phyloP scores from a whole-genome alignment of 177 flowering plant genomes.

The Tripterygium wilfordii region DNA sequence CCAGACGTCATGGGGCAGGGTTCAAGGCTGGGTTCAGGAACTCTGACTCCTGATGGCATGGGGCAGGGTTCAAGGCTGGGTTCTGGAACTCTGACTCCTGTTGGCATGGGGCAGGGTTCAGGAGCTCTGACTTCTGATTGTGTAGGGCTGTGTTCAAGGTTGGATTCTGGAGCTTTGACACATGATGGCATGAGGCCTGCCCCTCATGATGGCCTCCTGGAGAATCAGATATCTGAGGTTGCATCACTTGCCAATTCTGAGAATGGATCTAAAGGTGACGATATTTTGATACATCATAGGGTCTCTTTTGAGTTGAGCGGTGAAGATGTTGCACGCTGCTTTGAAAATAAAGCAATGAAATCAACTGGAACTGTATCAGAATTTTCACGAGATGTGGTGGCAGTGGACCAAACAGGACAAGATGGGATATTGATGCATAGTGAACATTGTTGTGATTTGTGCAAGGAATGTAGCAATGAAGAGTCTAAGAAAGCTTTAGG shows the following conservation, averaged over 20 bases:
- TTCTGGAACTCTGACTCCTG: slow-evolving; percentile 32
- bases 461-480: slow-evolving; percentile 5
- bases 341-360: slow-evolving; percentile 20
- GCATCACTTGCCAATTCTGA: slow-evolving; percentile 22
- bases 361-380: slow-evolving; percentile 10
- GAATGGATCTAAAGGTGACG: slow-evolving; percentile 16
- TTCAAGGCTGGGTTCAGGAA: slow-evolving; percentile 36
- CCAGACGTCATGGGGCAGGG: slow-evolving; percentile 25
- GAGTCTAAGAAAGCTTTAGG: slow-evolving; percentile 8
- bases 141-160: slow-evolving; percentile 22
- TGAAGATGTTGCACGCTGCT: slow-evolving; percentile 40
- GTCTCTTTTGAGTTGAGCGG: slow-evolving; percentile 45
- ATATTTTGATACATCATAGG: slow-evolving; percentile 22
- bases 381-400: slow-evolving; percentile 5
- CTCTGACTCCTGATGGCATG: slow-evolving; percentile 38
- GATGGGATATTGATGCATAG: slow-evolving; percentile 3
- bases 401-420: slow-evolving; percentile 3
- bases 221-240: slow-evolving; percentile 21
- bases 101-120: slow-evolving; percentile 26
- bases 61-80: slow-evolving; percentile 36
- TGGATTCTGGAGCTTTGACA: slow-evolving; percentile 38
- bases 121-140: slow-evolving; percentile 34
- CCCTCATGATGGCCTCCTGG: slow-evolving; percentile 17
- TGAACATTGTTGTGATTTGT: slow-evolving; percentile 3
- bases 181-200: slow-evolving; percentile 28